A percentile compares a stretch with the other conserved stretches of the same genome.
These are phyloP conservation scores for Fusarium graminum DNA, from an alignment of 2,329 filamentous ascomycete genomes.

Conservation along the genomic window DNA sequence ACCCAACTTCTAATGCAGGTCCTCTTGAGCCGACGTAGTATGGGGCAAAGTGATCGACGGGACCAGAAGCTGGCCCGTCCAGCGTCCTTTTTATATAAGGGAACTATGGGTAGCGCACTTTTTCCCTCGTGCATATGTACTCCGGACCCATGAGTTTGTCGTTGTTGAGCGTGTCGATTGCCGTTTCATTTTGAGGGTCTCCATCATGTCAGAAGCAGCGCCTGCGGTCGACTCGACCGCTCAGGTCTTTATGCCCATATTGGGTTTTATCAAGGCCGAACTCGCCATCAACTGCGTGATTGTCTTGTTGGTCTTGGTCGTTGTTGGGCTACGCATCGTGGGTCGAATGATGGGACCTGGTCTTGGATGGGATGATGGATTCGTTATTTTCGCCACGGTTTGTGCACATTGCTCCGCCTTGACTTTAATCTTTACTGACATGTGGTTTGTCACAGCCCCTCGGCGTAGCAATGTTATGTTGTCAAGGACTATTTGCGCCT, in stretches of 20 bases:
- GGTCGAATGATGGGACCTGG: constrained; percentile 52
- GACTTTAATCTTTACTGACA: constrained; percentile 16
- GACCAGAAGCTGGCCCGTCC: constrained; percentile 7
- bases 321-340: constrained; percentile 47
- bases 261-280: constrained; percentile 48
- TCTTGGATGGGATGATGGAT: constrained; percentile 52
- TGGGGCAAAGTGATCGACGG: constrained; percentile 29
- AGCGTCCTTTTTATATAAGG: constrained; percentile 30
- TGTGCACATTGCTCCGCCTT: background rate
- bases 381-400: constrained; percentile 49
- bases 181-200: constrained; percentile 17
- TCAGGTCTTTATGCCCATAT: constrained; percentile 29
- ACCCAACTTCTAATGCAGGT: constrained; percentile 26
- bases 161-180: constrained; percentile 1
- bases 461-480: constrained; percentile 47
- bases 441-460: constrained; percentile 35
- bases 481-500: constrained; percentile 47
- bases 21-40: constrained; percentile 7
- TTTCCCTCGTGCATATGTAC: background rate
- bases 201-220: constrained; percentile 19
- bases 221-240: constrained; percentile 32
- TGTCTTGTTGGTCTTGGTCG: constrained; percentile 49
- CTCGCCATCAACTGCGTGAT: constrained; percentile 51
- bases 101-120: constrained; percentile 9
- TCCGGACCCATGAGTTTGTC: background rate